These are phyloP conservation scores for Clathrospora elynae DNA, from an alignment of 2,329 filamentous ascomycete genomes.

Conservation along the genomic window DNA sequence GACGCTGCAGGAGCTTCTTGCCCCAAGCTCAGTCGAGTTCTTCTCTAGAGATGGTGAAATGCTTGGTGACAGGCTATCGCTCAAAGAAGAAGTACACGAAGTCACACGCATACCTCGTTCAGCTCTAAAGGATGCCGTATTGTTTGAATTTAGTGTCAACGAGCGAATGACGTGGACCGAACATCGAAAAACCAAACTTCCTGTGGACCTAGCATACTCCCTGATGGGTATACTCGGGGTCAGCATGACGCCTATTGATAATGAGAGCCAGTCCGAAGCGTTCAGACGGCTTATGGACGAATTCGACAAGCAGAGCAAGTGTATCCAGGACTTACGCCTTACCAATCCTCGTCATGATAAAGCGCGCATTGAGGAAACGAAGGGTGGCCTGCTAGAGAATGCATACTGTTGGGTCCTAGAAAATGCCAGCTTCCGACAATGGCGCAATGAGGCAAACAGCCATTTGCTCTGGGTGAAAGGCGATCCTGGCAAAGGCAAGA, in stretches of 20 bases:
- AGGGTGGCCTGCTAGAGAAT: constrained; percentile 13
- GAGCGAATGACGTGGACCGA: constrained; percentile 13
- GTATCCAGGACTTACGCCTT: too few species aligned
- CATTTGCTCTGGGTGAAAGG: too few species aligned
- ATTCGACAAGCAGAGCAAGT: too few species aligned
- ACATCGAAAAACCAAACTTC: constrained; percentile 4
- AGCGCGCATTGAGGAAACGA: too few species aligned
- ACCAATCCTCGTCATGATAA: too few species aligned
- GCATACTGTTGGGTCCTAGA: constrained; percentile 3
- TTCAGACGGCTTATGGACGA: too few species aligned
- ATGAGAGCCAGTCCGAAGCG: too few species aligned
- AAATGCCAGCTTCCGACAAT: constrained; percentile 33
- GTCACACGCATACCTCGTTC: constrained; percentile 3
- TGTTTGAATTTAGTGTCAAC: constrained; percentile 4
- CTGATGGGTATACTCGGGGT: too few species aligned
- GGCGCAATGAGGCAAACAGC: constrained; percentile 22
- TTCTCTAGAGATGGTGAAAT: constrained; percentile 9
- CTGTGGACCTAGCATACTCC: constrained; percentile 11
- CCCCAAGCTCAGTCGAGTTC: constrained; percentile 11
- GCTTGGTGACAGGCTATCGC: constrained; percentile 7
- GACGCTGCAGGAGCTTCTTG: constrained; percentile 8
- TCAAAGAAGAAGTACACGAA: constrained; percentile 3
- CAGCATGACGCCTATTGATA: too few species aligned
- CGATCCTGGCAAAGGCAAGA: constrained; percentile 41
- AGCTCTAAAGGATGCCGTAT: constrained; percentile 1